Evolutionary conservation across 441 rosid species (phyloP), one percentile per base, ranked within the genome.

Genomic region (Manihot esculenta): DNA sequence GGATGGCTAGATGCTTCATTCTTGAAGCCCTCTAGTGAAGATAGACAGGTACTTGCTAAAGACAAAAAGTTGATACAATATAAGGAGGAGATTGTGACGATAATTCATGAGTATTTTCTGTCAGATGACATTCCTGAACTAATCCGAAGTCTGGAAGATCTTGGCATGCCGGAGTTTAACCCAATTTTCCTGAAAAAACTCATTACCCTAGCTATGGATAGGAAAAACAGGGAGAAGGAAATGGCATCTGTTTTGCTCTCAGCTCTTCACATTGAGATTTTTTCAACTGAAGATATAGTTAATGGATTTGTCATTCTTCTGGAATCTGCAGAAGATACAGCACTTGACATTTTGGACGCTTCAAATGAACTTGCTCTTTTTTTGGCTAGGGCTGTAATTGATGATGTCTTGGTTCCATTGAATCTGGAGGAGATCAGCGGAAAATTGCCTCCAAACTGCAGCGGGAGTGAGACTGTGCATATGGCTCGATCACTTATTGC

Each of bases 101-200:
- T 95, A 74, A 93, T 95, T 76, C 98, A 91, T 41, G 98, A 95
- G 75, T 95, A 95, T 84, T 95, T 95, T 81, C 89, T 87, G 61
- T 95, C 99, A 0, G 99, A 95, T 82, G 99, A 95, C 84, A 93
- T 93, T 73, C 97, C 99, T 59, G 98, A 95, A 82, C 89, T 95
- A 63, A 87, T 95, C 77, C 86, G 83, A 12, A 91, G 95, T 76
- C 92, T 95, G 63, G 96, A 88, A 81, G 99, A 93, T 84, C 85
- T 93, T 33, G 94, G 88, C 20, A 70, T 82, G 62, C 98, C 94
- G 0, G 89, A 87, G 62, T 87, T 72, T 50, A 91, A 95, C 78
- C 93, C 98, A 1, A 66, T 91, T 67, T 95, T 95, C 79, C 70
- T 95, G 75, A 95, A 95, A 90, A 93, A 84, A 82, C 92, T 95